Base-by-base conservation (phyloP, 2,329 filamentous ascomycete species). In the Macrophomina phaseolina region DNA sequence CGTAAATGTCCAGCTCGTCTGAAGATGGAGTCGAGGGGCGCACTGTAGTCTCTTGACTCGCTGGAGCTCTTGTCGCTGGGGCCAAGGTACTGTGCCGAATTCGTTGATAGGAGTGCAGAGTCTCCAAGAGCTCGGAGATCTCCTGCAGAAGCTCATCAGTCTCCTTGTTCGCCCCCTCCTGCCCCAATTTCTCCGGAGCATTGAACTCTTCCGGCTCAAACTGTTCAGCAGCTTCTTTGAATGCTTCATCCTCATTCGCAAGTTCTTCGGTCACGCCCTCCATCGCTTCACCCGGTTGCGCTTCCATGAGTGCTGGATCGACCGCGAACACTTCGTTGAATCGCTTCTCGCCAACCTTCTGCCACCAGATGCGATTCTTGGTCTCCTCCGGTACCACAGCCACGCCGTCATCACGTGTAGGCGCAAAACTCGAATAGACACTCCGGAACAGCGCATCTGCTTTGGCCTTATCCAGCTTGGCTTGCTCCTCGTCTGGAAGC, bases 351-450 rank as follows among this genome's bases (percentile, higher is more conserved):
- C 91, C 91, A 62, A 86, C 81, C 68, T 87, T 87, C 74, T 92
- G 88, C 90, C 91, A 94, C 90, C 91, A 94, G 58, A 94, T 72
- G 66, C 87, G 86, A 63, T 88, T 87, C 67, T 91, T 87, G 60
- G 88, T 84, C 40, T 87, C 87, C 1, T 89, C 87, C 0, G 91
- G 87, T 3, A 93, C 82, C 67, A 93, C 83, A 5, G 91, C 90
- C 12, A 85, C 87, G 3, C 90, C 85, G 73, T 94, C 89, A 76
- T 94, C 91, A 71, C 87, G 89, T 62, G 86, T 88, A 0, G 91
- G 91, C 5, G 91, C 91, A 76, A 94, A 94, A 73, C 90, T 91
- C 0, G 90, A 93, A 76, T 93, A 94, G 1, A 89, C 91, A 65
- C 90, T 88, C 36, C 90, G 86, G 74, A 94, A 94, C 9, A 94